Percentiles rank a stretch among this genome's conserved stretches.
phyloP scores from a whole-genome alignment of 139 green algal species.

The Zygnema circumcarinatum region DNA sequence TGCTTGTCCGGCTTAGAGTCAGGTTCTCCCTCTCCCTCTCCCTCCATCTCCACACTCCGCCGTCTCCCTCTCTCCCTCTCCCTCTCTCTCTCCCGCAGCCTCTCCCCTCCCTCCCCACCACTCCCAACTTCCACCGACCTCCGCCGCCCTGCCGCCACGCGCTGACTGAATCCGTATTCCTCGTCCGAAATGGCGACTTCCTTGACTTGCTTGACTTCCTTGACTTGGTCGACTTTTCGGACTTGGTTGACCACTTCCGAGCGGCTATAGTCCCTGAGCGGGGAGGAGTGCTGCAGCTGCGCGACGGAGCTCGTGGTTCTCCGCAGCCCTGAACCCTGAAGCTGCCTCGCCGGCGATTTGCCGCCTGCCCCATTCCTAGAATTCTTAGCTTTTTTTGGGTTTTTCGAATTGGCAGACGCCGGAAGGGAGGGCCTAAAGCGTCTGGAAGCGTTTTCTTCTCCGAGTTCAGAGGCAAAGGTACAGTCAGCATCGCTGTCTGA shows the following conservation, averaged over 20 bases:
- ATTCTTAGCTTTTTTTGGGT: not conserved
- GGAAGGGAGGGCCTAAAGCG: not conserved
- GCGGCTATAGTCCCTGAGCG: too few relatives aligned
- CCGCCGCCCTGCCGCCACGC: not conserved
- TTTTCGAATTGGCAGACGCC: not conserved
- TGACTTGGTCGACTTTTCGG: too few relatives aligned
- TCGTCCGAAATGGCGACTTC: too few relatives aligned
- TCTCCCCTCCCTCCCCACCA: not conserved
- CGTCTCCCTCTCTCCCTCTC: slow-evolving; percentile 4
- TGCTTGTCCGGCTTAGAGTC: too few relatives aligned
- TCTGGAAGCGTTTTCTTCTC: too few relatives aligned
- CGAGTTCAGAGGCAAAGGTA: not conserved
- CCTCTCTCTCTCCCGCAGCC: not conserved
- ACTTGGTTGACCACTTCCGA: too few relatives aligned
- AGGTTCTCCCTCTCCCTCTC: slow-evolving; percentile 5
- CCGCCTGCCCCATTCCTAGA: not conserved
- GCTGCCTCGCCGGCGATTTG: too few relatives aligned
- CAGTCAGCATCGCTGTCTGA: not conserved
- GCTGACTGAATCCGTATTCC: too few relatives aligned
- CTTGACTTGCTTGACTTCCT: too few relatives aligned
- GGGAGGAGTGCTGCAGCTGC: not conserved
- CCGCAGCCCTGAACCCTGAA: not conserved
- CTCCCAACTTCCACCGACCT: slow-evolving; percentile 7
- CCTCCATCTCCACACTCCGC: not conserved
- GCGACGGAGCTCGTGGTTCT: not conserved